A percentile compares a stretch with the other conserved stretches of the same genome.
Evolutionary conservation across 805 yeast species (phyloP).

Genomic region (Saccharomyces jurei): DNA sequence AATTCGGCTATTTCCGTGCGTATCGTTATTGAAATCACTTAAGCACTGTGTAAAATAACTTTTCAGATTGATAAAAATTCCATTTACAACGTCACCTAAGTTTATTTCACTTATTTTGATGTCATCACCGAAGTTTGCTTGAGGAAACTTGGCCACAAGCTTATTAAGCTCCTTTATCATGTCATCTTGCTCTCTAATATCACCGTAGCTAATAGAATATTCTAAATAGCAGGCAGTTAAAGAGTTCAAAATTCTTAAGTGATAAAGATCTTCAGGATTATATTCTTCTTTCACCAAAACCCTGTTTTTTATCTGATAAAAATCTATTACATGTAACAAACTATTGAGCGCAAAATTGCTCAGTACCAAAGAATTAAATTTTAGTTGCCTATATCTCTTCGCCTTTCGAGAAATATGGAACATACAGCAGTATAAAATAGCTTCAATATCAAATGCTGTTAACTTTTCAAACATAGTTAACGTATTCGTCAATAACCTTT

Average conservation of each 20-base stretch:
- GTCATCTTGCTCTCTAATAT: conserved; percentile 22
- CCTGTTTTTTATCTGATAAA: conserved; percentile 35
- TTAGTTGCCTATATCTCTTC: conserved; percentile 37
- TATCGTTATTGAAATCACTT: neutral
- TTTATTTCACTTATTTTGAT: conserved; percentile 46
- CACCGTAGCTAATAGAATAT: conserved; percentile 42
- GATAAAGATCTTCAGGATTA: conserved; percentile 39
- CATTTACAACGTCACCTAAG: conserved; percentile 30
- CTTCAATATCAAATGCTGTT: conserved; percentile 54
- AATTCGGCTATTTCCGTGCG: neutral
- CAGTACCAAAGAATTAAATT: conserved; percentile 45
- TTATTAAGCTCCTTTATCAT: conserved; percentile 33
- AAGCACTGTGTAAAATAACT: conserved; percentile 16
- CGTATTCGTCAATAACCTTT: conserved; percentile 42
- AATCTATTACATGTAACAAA: conserved; percentile 39
- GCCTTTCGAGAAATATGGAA: conserved; percentile 50
- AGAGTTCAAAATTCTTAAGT: conserved; percentile 46
- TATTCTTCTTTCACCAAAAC: conserved; percentile 24
- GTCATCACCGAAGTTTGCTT: conserved; percentile 45
- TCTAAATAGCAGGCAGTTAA: conserved; percentile 45
- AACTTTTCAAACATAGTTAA: conserved; percentile 42
- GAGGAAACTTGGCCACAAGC: conserved; percentile 40
- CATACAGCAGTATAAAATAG: conserved; percentile 45
- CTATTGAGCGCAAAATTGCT: conserved; percentile 46
- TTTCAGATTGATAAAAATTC: conserved; percentile 23